Base-by-base conservation (phyloP, 179 eudicot species). In the Silene vulgaris region DNA sequence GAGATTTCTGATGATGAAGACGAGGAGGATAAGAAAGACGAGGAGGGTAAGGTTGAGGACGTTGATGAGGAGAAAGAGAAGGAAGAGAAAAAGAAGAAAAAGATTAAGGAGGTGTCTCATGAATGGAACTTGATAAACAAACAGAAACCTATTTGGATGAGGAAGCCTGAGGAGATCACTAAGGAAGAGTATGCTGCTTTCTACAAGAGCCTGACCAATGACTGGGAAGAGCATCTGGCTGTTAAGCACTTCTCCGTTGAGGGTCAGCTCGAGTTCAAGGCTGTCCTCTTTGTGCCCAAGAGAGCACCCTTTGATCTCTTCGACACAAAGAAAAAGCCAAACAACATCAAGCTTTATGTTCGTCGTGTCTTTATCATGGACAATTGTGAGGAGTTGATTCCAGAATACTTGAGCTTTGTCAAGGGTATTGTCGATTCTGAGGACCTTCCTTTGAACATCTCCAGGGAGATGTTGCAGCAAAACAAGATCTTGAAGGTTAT, bases 301-400 rank as follows among this genome's bases (percentile, higher is more conserved):
- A 16, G 60, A 13, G 60, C 60, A 56, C 60, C 60, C 2, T 56
- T 56, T n/a, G 60, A 56, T 56, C 60, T 56, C 60, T 56, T 56
- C 1, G 60, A 56, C 60, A 56, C 60, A 16, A 56, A 56, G 60
- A 56, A 90, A 85, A 90, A 90, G 85, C 90, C 89, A 9, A 90
- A 90, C 88, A 90, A 90, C 87, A 90, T 90, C 71, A 90, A 90
- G 90, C 92, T 90, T 5, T 90, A 90, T 73, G 96, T 90, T 8
- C 93, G 96, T 9, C 87, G 96, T 61, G 97, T 91, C 32, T 90
- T 90, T 74, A 90, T 90, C 78, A 90, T 89, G 96, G 96, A 90
- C 77, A 90, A 90, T 82, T 90, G 97, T 73, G 97, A 91, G 84
- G 97, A 91, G 9, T 5, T 28, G 69, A 28, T 65, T 1, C 70